Base-by-base conservation (phyloP, 805 yeast species). In the Candida railenensis region DNA sequence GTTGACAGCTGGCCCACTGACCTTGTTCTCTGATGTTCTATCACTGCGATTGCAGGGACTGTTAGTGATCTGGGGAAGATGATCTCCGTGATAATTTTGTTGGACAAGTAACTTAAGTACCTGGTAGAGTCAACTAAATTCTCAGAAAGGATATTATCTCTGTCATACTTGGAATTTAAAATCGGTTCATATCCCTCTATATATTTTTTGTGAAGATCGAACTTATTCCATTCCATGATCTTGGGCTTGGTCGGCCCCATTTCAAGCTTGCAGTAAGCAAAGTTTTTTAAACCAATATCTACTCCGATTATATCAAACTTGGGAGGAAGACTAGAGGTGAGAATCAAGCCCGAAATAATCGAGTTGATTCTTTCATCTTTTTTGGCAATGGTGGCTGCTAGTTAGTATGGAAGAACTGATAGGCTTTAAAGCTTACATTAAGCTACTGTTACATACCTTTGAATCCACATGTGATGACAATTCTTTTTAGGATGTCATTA, bases 251-350 rank as follows among this genome's bases (percentile, higher is more conserved):
- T 7, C 19, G 5, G 12, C 11, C 38, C 40, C 32, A 21, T 25
- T 33, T 12, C 36, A 43, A 44, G 45, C n/a, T 61, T 56, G 53
- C 76, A 70, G 47, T 63, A 69, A 7, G 74, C 62, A 48, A 72
- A 69, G 56, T 72, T 71, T 54, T 69, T 70, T 46, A 71, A 50
- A 4, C 77, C 77, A 11, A 72, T 62, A 48, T 72, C 77, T 7
- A 72, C 57, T 20, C 73, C 58, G 2, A 69, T 46, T 2, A 61
- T 45, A 30, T 54, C 45, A 21, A 57, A 45, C 7, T 38, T 49
- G n/a, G 36, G 8, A 1, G 46, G 39, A 14, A 30, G 47, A 14
- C 11, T 20, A 15, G 16, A 32, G 11, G 15, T 42, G 20, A 22
- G 25, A 4, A 20, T 34, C 20, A 51, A 37, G 16, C 53, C 48